Percentiles rank a stretch among this genome's conserved stretches.
Evolutionary conservation across 2,329 filamentous ascomycete species (phyloP).

Genomic region (Ophiostoma perfectum): DNA sequence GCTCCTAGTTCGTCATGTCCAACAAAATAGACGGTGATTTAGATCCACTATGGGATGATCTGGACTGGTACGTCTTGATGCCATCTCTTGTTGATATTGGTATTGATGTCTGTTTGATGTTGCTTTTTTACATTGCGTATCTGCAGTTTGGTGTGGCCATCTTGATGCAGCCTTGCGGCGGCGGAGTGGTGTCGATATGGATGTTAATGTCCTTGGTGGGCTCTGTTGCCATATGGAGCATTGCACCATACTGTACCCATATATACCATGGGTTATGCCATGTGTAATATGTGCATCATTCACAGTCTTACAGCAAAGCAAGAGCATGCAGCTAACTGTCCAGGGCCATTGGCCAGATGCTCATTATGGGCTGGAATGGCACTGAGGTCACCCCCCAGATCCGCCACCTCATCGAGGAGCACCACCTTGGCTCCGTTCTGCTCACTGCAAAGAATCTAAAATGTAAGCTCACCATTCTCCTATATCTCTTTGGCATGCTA

Average conservation of each 20-base stretch:
- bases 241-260: no score
- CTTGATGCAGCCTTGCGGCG: no score
- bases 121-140: no score
- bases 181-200: not conserved
- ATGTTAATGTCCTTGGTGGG: no score
- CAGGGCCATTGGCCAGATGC: slow-evolving; percentile 68
- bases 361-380: slow-evolving; percentile 83
- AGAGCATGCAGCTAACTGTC: slow-evolving; percentile 21
- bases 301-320: no score
- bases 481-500: not conserved
- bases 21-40: slow-evolving; percentile 43
- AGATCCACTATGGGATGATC: slow-evolving; percentile 67
- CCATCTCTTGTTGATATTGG: not conserved
- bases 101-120: no score
- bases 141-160: no score
- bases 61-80: slow-evolving; percentile 59
- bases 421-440: slow-evolving; percentile 83
- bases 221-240: not conserved
- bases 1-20: slow-evolving; percentile 24
- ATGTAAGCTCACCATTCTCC: slow-evolving; percentile 47
- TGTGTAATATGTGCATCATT: no score
- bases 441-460: slow-evolving; percentile 80
- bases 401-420: slow-evolving; percentile 69
- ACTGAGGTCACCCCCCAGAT: slow-evolving; percentile 79
- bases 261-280: no score